Percentiles rank a stretch among this genome's conserved stretches.
phyloP scores from a whole-genome alignment of 371 early-diverging fungal genomes.

The Mortierella sp. region DNA sequence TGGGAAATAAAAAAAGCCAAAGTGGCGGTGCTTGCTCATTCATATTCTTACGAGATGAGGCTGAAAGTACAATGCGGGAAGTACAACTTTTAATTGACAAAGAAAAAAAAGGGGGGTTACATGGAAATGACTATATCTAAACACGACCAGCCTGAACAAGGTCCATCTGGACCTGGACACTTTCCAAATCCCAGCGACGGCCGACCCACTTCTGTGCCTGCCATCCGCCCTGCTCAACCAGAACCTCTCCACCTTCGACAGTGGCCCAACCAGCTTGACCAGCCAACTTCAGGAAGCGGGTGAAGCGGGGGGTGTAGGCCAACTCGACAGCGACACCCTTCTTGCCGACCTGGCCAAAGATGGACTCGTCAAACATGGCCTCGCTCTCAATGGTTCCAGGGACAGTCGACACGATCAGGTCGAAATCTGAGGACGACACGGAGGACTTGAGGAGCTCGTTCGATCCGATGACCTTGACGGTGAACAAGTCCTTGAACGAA shows the following conservation, averaged over 20 bases:
- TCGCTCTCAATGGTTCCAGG: constrained; percentile 84
- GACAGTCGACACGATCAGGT: constrained; percentile 82
- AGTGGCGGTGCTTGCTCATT: too few species aligned
- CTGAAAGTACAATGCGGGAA: not conserved
- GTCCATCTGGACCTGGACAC: constrained; percentile 46
- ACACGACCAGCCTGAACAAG: constrained; percentile 27
- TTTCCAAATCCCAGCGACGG: constrained; percentile 56
- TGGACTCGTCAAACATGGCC: constrained; percentile 69
- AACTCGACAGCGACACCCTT: constrained; percentile 90
- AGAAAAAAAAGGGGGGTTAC: not conserved
- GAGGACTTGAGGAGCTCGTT: constrained; percentile 39
- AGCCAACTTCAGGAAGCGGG: constrained; percentile 76
- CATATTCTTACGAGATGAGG: too few species aligned
- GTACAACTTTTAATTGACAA: not conserved
- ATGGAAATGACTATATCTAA: not conserved
- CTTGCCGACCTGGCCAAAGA: constrained; percentile 44
- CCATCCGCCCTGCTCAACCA: constrained; percentile 93
- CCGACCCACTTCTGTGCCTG: constrained; percentile 87
- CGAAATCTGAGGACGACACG: constrained; percentile 49
- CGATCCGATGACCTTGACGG: constrained; percentile 55
- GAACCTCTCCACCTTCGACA: constrained; percentile 89
- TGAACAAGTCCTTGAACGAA: constrained; percentile 73
- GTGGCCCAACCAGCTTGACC: constrained; percentile 75
- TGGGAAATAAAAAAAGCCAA: too few species aligned
- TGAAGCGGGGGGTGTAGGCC: constrained; percentile 93